phyloP scores from a whole-genome alignment of 2,329 filamentous ascomycete genomes.

The Xylariaceae sp. region DNA sequence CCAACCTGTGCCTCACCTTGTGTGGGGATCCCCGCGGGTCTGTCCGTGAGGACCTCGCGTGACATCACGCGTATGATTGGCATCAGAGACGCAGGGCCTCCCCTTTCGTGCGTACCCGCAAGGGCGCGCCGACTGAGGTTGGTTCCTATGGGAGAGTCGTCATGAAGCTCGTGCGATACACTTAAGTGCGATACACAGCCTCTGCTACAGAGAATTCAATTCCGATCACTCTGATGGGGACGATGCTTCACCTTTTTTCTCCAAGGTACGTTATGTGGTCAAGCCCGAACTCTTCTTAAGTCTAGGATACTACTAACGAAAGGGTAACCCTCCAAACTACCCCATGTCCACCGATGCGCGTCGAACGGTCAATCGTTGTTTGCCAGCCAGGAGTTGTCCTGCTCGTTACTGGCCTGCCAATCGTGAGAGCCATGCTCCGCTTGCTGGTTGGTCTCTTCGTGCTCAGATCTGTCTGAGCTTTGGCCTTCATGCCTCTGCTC shows the following conservation, averaged over 20 bases:
- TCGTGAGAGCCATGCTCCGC: background rate
- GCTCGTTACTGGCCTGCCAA: slow-evolving; percentile 1
- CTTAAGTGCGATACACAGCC: slow-evolving; percentile 97
- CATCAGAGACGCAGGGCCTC: slow-evolving; percentile 83
- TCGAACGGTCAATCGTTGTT: background rate
- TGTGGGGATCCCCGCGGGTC: slow-evolving; percentile 45
- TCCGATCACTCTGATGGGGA: slow-evolving; percentile 87
- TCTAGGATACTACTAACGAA: slow-evolving; percentile 34
- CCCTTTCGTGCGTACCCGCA: slow-evolving; percentile 31
- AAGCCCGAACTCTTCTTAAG: slow-evolving; percentile 2
- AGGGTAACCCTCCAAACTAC: background rate
- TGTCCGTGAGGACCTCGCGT: slow-evolving; percentile 86
- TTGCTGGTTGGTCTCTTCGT: background rate
- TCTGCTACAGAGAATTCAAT: slow-evolving; percentile 65
- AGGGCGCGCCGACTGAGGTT: slow-evolving; percentile 36
- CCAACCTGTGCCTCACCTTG: slow-evolving; percentile 43
- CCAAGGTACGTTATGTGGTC: slow-evolving; percentile 32
- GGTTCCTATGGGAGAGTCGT: slow-evolving; percentile 81
- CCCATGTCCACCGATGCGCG: background rate
- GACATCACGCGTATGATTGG: slow-evolving; percentile 73
- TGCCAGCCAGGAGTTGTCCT: background rate
- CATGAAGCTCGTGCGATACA: slow-evolving; percentile 87
- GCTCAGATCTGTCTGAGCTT: background rate
- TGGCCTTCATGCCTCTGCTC: background rate
- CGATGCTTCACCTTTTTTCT: slow-evolving; percentile 59